Evolutionary conservation across 192 early-diverging fungal species (phyloP).

Genomic region (Coemansia furcata): DNA sequence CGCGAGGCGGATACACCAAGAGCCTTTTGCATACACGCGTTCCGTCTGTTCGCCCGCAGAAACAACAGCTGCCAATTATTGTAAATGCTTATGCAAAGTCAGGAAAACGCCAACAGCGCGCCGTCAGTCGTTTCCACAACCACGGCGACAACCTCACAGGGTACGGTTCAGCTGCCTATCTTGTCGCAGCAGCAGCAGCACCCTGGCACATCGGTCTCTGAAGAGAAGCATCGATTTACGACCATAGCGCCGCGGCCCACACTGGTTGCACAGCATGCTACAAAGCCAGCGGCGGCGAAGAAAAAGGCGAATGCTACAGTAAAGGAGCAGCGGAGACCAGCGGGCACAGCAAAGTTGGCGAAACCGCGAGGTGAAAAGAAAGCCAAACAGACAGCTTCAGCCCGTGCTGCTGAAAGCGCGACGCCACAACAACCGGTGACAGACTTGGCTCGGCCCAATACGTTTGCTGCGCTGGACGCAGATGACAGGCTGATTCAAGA

Average conservation of each 20-base stretch:
- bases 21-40: constrained; percentile 8
- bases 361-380: not conserved
- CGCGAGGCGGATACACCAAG: not conserved
- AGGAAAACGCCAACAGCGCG: constrained; percentile 8
- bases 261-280: constrained; percentile 1
- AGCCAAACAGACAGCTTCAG: not conserved
- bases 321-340: constrained; percentile 10
- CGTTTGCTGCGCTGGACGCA: constrained; percentile 16
- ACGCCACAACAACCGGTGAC: not conserved
- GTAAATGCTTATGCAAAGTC: constrained; percentile 29
- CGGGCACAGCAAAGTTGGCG: not conserved
- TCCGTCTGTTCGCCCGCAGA: not conserved
- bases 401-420: not conserved
- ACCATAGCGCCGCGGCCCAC: constrained; percentile 24
- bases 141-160: not conserved
- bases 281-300: not conserved
- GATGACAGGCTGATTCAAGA: constrained; percentile 46
- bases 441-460: not conserved
- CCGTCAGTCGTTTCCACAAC: not conserved
- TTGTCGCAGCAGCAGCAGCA: not conserved
- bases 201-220: not conserved
- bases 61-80: not conserved
- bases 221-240: not conserved
- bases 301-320: not conserved
- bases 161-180: not conserved